Evolutionary conservation across 805 yeast species (phyloP).

Genomic region (Yamadazyma insecticola): DNA sequence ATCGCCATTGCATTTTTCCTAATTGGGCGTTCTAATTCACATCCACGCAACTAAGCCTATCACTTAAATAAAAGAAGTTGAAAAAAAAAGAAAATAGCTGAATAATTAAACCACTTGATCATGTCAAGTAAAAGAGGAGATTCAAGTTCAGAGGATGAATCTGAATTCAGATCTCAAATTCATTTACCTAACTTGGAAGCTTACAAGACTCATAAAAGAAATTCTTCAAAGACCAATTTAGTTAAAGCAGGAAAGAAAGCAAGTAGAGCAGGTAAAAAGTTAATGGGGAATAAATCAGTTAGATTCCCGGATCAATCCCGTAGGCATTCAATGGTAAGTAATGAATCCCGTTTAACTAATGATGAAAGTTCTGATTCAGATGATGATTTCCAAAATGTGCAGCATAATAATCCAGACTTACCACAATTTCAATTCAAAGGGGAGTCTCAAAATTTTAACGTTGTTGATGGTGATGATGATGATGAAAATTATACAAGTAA

Average conservation of each 20-base stretch:
- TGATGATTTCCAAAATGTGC: background rate
- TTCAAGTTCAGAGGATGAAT: constrained; percentile 27
- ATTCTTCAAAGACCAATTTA: constrained; percentile 16
- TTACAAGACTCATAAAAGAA: constrained; percentile 13
- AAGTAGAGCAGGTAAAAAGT: no score
- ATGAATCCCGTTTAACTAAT: constrained; percentile 19
- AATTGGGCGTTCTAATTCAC: no score
- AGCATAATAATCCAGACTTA: constrained; percentile 10
- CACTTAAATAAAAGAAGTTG: no score
- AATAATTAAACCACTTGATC: no score
- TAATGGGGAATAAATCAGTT: no score
- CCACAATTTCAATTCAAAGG: constrained; percentile 18
- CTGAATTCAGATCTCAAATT: constrained; percentile 21
- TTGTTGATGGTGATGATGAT: constrained; percentile 2
- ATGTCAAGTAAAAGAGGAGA: background rate
- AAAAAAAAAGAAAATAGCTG: no score
- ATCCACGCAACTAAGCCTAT: no score
- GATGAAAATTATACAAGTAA: background rate
- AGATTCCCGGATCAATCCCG: constrained; percentile 12
- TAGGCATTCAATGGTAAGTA: constrained; percentile 24
- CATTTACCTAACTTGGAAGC: constrained; percentile 25
- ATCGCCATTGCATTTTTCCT: no score
- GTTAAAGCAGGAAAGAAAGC: constrained; percentile 24
- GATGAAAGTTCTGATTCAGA: constrained; percentile 16
- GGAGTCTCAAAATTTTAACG: background rate